These are phyloP conservation scores for Solanum ossicruentum DNA, from an alignment of 257 asterid genomes.

Conservation along the genomic window DNA sequence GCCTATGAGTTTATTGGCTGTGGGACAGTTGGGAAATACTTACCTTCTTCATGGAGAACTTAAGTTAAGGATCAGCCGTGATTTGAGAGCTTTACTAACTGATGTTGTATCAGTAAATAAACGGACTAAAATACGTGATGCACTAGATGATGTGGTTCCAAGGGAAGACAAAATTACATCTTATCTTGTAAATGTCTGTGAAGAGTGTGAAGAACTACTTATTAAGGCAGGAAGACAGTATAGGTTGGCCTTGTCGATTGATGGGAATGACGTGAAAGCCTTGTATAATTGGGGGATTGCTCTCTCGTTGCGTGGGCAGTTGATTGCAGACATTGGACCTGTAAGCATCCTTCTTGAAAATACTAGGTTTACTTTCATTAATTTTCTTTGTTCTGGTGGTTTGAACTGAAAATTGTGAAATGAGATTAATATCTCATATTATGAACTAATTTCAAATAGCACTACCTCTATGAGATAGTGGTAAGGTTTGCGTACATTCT, in stretches of 20 bases:
- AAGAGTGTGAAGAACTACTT: slow-evolving; percentile 81
- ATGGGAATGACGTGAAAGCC: slow-evolving; percentile 76
- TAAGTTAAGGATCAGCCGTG: slow-evolving; percentile 52
- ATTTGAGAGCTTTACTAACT: slow-evolving; percentile 50
- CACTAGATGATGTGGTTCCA: slow-evolving; percentile 16
- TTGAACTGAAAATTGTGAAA: background rate
- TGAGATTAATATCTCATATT: background rate
- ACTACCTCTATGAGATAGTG: too few relatives aligned
- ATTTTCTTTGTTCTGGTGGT: background rate
- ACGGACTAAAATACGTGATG: slow-evolving; percentile 12
- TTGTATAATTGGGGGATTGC: slow-evolving; percentile 94
- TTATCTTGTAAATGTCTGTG: slow-evolving; percentile 54
- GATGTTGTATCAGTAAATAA: slow-evolving; percentile 17
- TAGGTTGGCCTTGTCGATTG: slow-evolving; percentile 73
- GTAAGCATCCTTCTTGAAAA: slow-evolving; percentile 28
- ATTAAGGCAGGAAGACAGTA: slow-evolving; percentile 76
- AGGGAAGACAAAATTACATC: slow-evolving; percentile 34
- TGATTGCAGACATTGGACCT: slow-evolving; percentile 89
- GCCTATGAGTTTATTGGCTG: slow-evolving; percentile 89
- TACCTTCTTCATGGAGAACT: slow-evolving; percentile 91
- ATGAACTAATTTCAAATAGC: background rate
- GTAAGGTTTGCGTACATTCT: too few relatives aligned
- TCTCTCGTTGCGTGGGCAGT: slow-evolving; percentile 73
- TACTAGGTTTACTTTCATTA: background rate
- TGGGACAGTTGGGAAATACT: slow-evolving; percentile 75